These are phyloP conservation scores for Linum trigynum DNA, from an alignment of 345 rosid genomes.

Conservation along the genomic window DNA sequence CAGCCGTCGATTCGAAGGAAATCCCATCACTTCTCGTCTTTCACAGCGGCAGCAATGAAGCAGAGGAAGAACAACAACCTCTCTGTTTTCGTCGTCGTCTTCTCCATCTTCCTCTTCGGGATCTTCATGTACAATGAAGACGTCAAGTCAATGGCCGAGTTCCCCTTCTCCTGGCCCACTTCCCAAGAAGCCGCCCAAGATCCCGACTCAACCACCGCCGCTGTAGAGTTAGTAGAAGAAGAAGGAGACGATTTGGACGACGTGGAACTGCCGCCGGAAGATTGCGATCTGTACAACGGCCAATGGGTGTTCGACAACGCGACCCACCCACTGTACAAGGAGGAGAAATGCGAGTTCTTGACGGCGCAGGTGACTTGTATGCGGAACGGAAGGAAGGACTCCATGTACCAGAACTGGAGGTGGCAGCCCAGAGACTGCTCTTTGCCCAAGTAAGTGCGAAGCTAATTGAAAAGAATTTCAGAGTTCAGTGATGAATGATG, in stretches of 20 bases:
- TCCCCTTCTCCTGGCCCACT: constrained; percentile 2
- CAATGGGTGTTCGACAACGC: constrained; percentile 20
- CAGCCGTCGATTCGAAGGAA: neutral
- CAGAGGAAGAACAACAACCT: neutral
- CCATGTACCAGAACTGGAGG: constrained; percentile 25
- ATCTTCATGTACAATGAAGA: constrained; percentile 6
- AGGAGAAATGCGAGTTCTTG: constrained; percentile 19
- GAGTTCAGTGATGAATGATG: neutral
- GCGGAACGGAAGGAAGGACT: constrained; percentile 20
- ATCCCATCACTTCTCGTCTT: neutral
- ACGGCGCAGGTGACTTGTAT: constrained; percentile 23
- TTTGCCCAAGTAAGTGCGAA: constrained; percentile 17
- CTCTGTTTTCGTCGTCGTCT: neutral
- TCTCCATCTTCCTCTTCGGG: constrained; percentile 11
- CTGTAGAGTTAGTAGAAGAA: neutral
- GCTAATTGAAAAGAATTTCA: neutral
- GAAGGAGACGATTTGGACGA: neutral
- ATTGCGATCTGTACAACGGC: constrained; percentile 20
- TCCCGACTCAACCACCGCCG: too few species aligned
- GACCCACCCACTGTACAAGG: constrained; percentile 19
- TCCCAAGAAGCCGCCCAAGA: neutral
- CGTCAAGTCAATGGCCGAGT: constrained; percentile 3
- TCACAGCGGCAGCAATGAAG: neutral
- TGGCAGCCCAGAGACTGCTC: constrained; percentile 28
- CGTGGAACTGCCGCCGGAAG: constrained; percentile 9